Evolutionary conservation across 257 asterid genomes (phyloP).

Genomic region (Cinchona pubescens): DNA sequence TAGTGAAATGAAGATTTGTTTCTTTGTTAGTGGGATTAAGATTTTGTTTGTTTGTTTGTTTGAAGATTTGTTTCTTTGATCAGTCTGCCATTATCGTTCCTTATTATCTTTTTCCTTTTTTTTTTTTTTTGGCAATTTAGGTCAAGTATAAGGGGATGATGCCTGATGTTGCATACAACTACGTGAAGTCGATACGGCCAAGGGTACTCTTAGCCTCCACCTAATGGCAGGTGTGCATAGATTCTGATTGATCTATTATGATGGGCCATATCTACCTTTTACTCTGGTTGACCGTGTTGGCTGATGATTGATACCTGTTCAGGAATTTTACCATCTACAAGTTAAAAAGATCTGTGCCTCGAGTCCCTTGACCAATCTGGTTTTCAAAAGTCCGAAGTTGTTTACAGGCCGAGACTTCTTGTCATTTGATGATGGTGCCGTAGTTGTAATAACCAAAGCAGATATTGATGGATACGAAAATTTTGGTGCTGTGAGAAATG

Average conservation of each 20-base stretch:
- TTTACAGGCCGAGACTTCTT: conserved; percentile 28
- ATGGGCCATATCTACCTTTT: not conserved
- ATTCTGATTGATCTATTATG: not conserved
- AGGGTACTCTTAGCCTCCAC: conserved; percentile 58
- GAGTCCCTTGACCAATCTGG: conserved; percentile 17
- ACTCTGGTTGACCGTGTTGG: conserved; percentile 16
- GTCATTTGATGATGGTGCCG: conserved; percentile 56
- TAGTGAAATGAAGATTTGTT: not conserved
- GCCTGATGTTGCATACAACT: conserved; percentile 57
- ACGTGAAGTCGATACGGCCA: conserved; percentile 65
- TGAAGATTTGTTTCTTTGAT: not conserved
- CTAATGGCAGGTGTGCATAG: conserved; percentile 48
- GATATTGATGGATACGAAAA: conserved; percentile 42
- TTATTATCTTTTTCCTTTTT: too few relatives aligned
- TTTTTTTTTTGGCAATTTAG: conserved; percentile 26
- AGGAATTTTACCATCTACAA: conserved; percentile 38
- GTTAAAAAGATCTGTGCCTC: conserved; percentile 21
- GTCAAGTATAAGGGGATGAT: conserved; percentile 57
- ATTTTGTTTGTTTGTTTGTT: too few relatives aligned
- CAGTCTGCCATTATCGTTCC: not conserved
- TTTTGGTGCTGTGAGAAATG: conserved; percentile 27
- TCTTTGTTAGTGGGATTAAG: too few relatives aligned
- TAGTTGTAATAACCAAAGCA: too few relatives aligned
- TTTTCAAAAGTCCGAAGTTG: conserved; percentile 24
- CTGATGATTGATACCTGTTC: conserved; percentile 41